phyloP scores from a whole-genome alignment of 495 filamentous ascomycete genomes.

The Pyrenopolyporus hunteri region DNA sequence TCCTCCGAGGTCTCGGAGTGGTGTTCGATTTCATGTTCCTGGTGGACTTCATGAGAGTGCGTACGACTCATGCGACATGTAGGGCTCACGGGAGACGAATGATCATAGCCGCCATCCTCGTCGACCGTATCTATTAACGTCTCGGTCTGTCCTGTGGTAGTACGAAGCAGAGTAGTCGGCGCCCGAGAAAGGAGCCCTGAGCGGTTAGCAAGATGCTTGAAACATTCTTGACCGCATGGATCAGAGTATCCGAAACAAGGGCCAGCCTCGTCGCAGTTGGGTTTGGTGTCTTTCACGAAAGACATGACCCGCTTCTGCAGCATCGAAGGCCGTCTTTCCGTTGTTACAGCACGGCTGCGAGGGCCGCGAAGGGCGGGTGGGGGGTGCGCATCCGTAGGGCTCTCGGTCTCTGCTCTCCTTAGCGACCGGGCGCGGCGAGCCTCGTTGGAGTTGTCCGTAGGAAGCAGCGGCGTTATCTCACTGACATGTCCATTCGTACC shows the following conservation, averaged over 20 bases:
- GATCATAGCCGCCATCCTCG: conserved; percentile 35
- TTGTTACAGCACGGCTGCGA: conserved; percentile 30
- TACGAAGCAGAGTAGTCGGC: conserved; percentile 37
- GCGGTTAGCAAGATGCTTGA: conserved; percentile 56
- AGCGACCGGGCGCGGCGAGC: conserved; percentile 3
- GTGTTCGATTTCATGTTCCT: conserved; percentile 37
- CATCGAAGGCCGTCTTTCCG: conserved; percentile 54
- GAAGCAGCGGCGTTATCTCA: conserved; percentile 48
- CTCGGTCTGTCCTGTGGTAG: conserved; percentile 24
- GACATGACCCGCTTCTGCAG: conserved; percentile 61
- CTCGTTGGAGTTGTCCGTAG: conserved; percentile 21
- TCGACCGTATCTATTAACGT: conserved; percentile 30
- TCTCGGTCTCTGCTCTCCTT: conserved; percentile 34
- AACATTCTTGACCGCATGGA: conserved; percentile 83
- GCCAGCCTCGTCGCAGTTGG: conserved; percentile 72
- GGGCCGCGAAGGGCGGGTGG: neutral
- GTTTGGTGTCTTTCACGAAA: conserved; percentile 70
- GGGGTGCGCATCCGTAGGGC: conserved; percentile 15
- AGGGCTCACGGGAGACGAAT: conserved; percentile 34
- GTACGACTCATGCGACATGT: conserved; percentile 37
- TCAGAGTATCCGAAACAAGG: conserved; percentile 86
- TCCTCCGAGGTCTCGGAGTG: conserved; percentile 45
- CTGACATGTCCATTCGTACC: conserved; percentile 36
- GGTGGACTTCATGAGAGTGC: conserved; percentile 39
- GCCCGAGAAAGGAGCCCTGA: conserved; percentile 34